Conservation (phyloP, 176 grass and related monocot genomes). For the Bonia amplexicaulis region DNA sequence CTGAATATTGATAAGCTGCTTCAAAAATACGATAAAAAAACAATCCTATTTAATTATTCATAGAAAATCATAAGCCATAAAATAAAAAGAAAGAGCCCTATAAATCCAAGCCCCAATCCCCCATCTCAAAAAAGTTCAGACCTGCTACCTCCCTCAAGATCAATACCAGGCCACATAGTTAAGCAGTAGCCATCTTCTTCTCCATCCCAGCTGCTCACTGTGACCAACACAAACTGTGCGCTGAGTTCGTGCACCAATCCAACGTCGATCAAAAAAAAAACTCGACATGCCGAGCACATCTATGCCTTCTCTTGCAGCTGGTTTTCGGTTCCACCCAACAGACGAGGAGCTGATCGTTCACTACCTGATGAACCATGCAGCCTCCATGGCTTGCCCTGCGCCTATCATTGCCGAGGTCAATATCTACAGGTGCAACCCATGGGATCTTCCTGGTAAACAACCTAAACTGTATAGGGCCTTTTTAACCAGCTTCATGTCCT, state of each 20-base stretch:
- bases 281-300: background rate
- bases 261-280: too few species aligned
- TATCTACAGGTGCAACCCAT: slow-evolving; percentile 84
- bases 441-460: slow-evolving; percentile 69
- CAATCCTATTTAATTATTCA: too few species aligned
- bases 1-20: too few species aligned
- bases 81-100: background rate
- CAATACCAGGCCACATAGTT: background rate
- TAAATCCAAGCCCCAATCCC: slow-evolving; percentile 12
- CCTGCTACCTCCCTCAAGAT: background rate
- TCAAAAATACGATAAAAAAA: fast-evolving
- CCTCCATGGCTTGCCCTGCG: slow-evolving; percentile 30
- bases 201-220: background rate
- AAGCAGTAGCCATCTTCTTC: background rate
- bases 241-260: background rate
- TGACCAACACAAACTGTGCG: background rate
- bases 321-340: slow-evolving; percentile 86
- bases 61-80: too few species aligned
- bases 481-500: too few species aligned
- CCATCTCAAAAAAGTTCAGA: slow-evolving; percentile 51
- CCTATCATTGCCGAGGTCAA: slow-evolving; percentile 86
- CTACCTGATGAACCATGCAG: slow-evolving; percentile 59
- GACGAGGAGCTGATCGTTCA: slow-evolving; percentile 82
- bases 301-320: slow-evolving; percentile 48
- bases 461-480: background rate